A percentile compares a stretch with the other conserved stretches of the same genome.
Conservation (phyloP, 208 protist genomes). For the Trypanosoma cruzi region DNA sequence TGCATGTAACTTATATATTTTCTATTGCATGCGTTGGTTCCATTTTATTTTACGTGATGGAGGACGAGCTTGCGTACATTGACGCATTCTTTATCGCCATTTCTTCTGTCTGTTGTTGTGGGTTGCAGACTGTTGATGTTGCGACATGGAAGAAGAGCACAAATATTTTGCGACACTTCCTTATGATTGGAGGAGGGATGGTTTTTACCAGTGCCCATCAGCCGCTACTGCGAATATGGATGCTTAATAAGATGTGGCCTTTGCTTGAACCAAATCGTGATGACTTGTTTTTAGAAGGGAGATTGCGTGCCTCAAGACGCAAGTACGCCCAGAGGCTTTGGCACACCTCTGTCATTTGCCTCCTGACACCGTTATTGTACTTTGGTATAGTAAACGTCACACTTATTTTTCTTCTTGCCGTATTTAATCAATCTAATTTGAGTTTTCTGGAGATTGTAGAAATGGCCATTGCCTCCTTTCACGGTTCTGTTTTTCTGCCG, state of each 20-base stretch:
- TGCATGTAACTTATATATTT: constrained; percentile 56
- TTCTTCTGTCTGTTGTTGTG: constrained; percentile 78
- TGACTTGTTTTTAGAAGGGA: constrained; percentile 48
- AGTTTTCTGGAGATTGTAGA: constrained; percentile 35
- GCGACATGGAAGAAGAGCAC: constrained; percentile 38
- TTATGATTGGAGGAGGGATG: constrained; percentile 68
- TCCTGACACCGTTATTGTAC: constrained; percentile 48
- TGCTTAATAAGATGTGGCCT: constrained; percentile 46
- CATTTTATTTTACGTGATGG: constrained; percentile 33
- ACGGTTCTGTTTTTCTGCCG: constrained; percentile 68
- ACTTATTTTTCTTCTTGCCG: constrained; percentile 40
- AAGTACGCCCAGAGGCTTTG: constrained; percentile 45
- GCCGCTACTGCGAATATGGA: constrained; percentile 64
- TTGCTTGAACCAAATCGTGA: constrained; percentile 35
- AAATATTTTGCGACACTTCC: constrained; percentile 43
- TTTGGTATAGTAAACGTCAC: constrained; percentile 40
- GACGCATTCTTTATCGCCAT: constrained; percentile 69
- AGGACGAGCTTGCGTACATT: constrained; percentile 29
- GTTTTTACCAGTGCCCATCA: constrained; percentile 74
- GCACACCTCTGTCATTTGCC: constrained; percentile 54
- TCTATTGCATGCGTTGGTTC: constrained; percentile 33
- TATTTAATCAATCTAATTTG: constrained; percentile 50
- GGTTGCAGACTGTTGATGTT: constrained; percentile 67
- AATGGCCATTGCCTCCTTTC: constrained; percentile 62
- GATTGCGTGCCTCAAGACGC: constrained; percentile 42